Evolutionary conservation across 75 land plant species (phyloP).

Genomic region (Sequoia sempervirens): DNA sequence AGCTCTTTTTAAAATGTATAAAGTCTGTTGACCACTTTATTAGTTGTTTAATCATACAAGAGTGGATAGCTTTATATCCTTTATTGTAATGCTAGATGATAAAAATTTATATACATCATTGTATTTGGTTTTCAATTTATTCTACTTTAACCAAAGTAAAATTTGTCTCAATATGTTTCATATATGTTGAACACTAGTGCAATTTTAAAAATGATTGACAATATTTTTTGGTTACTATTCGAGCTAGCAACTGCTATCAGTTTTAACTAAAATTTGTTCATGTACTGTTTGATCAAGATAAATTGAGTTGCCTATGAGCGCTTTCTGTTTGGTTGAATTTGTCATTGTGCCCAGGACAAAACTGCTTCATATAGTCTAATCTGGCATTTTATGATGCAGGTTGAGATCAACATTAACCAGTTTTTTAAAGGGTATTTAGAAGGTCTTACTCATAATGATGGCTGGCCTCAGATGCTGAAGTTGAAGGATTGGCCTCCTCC

Average conservation of each 20-base stretch:
- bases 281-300: not conserved
- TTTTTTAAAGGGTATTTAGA: constrained; percentile 56
- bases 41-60: not conserved
- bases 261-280: not conserved
- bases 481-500: constrained; percentile 70
- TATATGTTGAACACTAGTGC: not conserved
- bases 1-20: not conserved
- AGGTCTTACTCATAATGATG: constrained; percentile 32
- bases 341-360: not conserved
- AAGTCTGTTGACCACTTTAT: not conserved
- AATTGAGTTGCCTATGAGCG: not conserved
- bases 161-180: not conserved
- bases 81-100: not conserved
- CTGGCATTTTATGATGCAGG: constrained; percentile 33
- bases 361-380: not conserved
- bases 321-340: not conserved
- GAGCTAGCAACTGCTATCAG: not conserved
- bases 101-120: not conserved
- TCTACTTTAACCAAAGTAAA: not conserved
- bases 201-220: not conserved
- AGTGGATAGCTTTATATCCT: not conserved
- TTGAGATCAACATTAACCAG: constrained; percentile 54
- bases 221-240: not conserved
- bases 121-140: not conserved
- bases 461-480: constrained; percentile 56